Conservation (phyloP, 805 yeast genomes). For the Candida germanica region DNA sequence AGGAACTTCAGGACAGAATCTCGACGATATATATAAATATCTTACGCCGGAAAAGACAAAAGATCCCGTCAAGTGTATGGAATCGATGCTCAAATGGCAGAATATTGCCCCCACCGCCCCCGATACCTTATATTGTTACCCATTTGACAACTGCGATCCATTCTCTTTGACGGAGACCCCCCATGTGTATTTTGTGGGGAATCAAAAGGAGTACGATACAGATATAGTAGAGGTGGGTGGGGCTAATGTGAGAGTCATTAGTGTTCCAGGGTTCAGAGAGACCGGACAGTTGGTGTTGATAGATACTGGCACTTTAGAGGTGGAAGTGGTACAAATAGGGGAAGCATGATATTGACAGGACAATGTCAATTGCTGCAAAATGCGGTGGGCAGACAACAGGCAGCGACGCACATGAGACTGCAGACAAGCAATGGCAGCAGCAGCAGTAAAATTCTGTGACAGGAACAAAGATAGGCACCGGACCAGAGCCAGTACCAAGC, state of each 20-base stretch:
- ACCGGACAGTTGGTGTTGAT: conserved; percentile 49
- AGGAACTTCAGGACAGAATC: conserved; percentile 83
- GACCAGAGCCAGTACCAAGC: too few relatives aligned
- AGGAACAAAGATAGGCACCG: too few relatives aligned
- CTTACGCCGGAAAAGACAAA: conserved; percentile 26
- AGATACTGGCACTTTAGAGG: conserved; percentile 29
- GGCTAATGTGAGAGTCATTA: conserved; percentile 47
- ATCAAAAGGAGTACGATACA: conserved; percentile 63
- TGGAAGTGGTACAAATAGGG: conserved; percentile 44
- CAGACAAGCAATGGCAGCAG: too few relatives aligned
- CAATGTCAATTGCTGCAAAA: too few relatives aligned
- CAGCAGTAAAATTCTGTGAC: too few relatives aligned
- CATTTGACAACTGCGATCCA: conserved; percentile 75
- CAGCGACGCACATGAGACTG: too few relatives aligned
- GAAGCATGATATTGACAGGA: too few relatives aligned
- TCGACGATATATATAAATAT: conserved; percentile 74
- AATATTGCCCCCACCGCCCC: conserved; percentile 93
- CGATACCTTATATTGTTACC: conserved; percentile 89
- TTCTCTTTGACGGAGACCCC: conserved; percentile 77
- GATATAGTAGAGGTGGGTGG: conserved; percentile 22
- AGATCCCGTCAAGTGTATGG: conserved; percentile 46
- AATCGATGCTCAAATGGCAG: conserved; percentile 75
- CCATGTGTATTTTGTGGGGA: conserved; percentile 83
- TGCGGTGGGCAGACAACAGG: too few relatives aligned
- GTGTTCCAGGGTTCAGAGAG: conserved; percentile 66